These are phyloP conservation scores for Salix dunnii DNA, from an alignment of 345 rosid species.

Conservation along the genomic window DNA sequence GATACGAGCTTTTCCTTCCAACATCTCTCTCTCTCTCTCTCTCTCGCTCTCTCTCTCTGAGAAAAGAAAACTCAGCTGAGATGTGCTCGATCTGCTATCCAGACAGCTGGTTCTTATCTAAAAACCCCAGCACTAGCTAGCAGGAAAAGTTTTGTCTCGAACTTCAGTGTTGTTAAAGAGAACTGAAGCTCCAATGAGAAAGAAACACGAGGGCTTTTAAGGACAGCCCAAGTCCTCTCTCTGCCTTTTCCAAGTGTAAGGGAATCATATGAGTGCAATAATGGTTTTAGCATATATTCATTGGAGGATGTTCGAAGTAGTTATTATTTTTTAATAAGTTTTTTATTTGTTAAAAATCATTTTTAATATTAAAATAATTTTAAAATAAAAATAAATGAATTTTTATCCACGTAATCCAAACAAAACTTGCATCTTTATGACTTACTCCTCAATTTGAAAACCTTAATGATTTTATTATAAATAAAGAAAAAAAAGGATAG, in stretches of 20 bases:
- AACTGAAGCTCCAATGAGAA: conserved; percentile 13
- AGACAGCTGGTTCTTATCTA: background rate
- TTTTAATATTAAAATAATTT: too few relatives aligned
- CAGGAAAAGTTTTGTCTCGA: background rate
- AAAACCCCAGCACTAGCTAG: background rate
- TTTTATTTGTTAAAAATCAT: too few relatives aligned
- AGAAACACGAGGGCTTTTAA: conserved; percentile 4
- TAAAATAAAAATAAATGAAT: too few relatives aligned
- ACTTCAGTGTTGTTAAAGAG: conserved; percentile 10
- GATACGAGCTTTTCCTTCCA: conserved; percentile 66
- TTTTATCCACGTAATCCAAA: too few relatives aligned
- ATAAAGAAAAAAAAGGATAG: background rate
- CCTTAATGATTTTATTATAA: background rate
- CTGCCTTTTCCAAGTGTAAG: conserved; percentile 5
- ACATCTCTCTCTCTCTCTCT: conserved; percentile 32
- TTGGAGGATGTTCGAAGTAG: too few relatives aligned
- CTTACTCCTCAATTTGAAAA: conserved; percentile 8
- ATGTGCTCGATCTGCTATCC: background rate
- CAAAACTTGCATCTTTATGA: background rate
- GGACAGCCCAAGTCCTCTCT: background rate
- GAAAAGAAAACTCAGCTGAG: conserved; percentile 1
- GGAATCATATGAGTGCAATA: background rate
- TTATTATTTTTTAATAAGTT: too few relatives aligned
- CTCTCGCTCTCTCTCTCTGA: background rate
- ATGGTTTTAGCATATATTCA: conserved; percentile 10